Conservation (phyloP, 306 rosid species). For the Lathyrus sativus region DNA sequence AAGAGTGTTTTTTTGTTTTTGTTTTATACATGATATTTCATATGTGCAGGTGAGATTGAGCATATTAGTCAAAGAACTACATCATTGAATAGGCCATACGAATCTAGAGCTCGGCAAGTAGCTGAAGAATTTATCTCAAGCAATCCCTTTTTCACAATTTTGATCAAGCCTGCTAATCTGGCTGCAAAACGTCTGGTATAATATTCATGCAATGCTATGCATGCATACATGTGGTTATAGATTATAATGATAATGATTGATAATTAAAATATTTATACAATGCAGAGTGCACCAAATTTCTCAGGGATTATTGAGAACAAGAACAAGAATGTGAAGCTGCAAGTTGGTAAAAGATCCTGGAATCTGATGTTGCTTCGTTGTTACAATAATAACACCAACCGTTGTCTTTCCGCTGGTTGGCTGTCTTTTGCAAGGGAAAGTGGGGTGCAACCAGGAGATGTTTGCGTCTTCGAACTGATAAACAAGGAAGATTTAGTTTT, state of each 20-base stretch:
- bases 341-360: constrained; percentile 27
- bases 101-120: neutral
- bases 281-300: constrained; percentile 11
- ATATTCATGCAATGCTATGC: too few relatives aligned
- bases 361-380: neutral
- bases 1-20: too few relatives aligned
- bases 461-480: constrained; percentile 40
- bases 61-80: neutral
- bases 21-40: neutral
- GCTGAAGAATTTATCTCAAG: neutral
- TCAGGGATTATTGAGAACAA: constrained; percentile 8
- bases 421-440: constrained; percentile 4
- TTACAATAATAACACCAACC: fast-evolving
- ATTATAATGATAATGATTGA: too few relatives aligned
- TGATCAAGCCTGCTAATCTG: neutral
- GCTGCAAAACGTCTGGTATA: neutral
- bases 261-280: neutral
- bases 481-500: neutral
- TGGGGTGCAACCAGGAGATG: constrained; percentile 26
- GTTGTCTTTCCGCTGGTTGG: constrained; percentile 8
- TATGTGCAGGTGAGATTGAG: neutral
- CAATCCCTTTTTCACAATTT: neutral
- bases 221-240: too few relatives aligned
- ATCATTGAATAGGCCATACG: neutral
- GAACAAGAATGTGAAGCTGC: neutral